Percentiles rank a stretch among this genome's conserved stretches.
These are phyloP conservation scores for Cryptococcus sp. DNA, from an alignment of 1,284 basidiomycete species.

Conservation along the genomic window DNA sequence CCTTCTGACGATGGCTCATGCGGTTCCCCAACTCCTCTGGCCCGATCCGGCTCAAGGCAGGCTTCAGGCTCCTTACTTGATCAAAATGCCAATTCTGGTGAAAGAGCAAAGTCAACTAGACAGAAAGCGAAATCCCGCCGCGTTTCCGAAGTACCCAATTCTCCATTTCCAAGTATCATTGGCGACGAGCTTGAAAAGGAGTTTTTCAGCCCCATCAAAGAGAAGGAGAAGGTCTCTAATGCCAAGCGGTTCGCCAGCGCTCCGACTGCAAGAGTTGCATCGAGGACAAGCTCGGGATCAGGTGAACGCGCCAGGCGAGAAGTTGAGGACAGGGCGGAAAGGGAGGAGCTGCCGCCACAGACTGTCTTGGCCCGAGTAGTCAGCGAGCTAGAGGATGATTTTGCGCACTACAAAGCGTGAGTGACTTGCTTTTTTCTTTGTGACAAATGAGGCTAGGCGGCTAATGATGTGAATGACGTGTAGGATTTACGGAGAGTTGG, in stretches of 20 bases:
- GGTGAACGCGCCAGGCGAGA: slow-evolving; percentile 13
- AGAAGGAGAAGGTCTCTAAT: not conserved
- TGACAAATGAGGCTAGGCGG: not conserved
- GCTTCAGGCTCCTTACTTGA: not conserved
- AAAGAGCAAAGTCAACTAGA: slow-evolving; percentile 4
- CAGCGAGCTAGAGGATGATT: slow-evolving; percentile 83
- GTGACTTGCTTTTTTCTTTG: slow-evolving; percentile 28
- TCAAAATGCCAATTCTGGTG: not conserved
- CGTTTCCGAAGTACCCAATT: slow-evolving; percentile 47
- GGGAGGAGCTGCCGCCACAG: slow-evolving; percentile 68
- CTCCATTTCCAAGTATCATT: slow-evolving; percentile 77
- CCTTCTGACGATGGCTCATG: slow-evolving; percentile 21
- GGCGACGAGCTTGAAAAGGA: slow-evolving; percentile 71
- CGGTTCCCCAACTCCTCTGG: slow-evolving; percentile 22
- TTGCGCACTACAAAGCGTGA: slow-evolving; percentile 83
- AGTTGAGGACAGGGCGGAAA: slow-evolving; percentile 23
- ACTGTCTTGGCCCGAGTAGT: slow-evolving; percentile 77
- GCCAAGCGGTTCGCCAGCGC: not conserved
- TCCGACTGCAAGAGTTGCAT: not conserved
- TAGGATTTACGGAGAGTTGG: slow-evolving; percentile 82
- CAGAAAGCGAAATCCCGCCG: slow-evolving; percentile 2
- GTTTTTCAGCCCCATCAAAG: slow-evolving; percentile 61
- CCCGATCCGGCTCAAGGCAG: slow-evolving; percentile 13
- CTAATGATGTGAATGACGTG: not conserved
- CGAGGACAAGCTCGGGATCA: slow-evolving; percentile 4